Conservation (phyloP, 83 land plant genomes). For the Thuja plicata region DNA sequence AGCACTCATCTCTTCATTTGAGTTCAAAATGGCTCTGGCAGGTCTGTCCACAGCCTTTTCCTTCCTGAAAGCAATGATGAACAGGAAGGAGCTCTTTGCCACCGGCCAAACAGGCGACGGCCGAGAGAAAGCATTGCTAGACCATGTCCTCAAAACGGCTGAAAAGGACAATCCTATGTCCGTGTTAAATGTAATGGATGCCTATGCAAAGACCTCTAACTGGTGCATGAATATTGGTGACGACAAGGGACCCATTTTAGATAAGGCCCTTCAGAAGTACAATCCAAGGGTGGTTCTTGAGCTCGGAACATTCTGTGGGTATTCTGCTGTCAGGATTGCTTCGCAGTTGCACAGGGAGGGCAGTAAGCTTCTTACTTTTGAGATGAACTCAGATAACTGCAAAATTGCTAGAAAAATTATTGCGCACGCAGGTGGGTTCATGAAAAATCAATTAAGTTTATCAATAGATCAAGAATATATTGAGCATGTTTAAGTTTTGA, state of each 20-base stretch:
- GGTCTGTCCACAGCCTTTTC: not conserved
- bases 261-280: not conserved
- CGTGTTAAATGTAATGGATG: not conserved
- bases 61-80: no score
- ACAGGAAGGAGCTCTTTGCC: not conserved
- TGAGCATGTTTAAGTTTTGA: no score
- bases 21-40: not conserved
- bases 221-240: constrained; percentile 5
- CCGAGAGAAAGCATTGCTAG: not conserved
- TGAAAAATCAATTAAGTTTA: no score
- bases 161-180: not conserved
- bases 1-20: no score
- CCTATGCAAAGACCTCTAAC: no score
- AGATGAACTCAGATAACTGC: not conserved
- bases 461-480: no score
- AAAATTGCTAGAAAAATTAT: not conserved
- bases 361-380: not conserved
- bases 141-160: not conserved
- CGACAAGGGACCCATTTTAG: constrained; percentile 11
- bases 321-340: not conserved
- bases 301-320: constrained; percentile 2
- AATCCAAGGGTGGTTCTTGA: not conserved
- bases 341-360: not conserved
- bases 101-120: not conserved
- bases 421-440: not conserved